phyloP scores from a whole-genome alignment of 352 stramenopile species.

The Phytopythium vexans region DNA sequence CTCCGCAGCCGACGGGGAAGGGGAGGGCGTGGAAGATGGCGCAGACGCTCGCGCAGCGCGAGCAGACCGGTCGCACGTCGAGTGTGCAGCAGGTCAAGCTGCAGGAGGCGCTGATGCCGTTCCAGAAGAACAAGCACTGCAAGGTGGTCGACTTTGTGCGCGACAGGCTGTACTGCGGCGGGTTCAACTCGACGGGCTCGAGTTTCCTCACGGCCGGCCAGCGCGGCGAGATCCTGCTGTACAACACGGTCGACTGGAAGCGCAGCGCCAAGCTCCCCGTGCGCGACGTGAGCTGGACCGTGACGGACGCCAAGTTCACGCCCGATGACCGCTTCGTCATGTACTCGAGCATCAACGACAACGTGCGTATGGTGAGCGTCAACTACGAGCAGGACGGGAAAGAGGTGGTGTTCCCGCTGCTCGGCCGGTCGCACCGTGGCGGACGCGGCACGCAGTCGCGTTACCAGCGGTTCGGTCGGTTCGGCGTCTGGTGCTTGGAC shows the following conservation, averaged over 20 bases:
- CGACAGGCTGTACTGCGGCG: constrained; percentile 77
- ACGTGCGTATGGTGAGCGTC: constrained; percentile 75
- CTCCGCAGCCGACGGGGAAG: constrained; percentile 4
- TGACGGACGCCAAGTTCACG: constrained; percentile 83
- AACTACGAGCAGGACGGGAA: constrained; percentile 50
- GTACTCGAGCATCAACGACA: constrained; percentile 82
- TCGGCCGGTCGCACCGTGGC: constrained; percentile 22
- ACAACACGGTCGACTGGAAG: constrained; percentile 72
- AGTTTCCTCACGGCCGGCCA: constrained; percentile 74
- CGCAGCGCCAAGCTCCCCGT: constrained; percentile 44
- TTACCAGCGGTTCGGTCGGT: constrained; percentile 31
- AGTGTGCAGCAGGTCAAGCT: constrained; percentile 64
- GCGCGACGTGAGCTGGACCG: constrained; percentile 77
- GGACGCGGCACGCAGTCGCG: constrained; percentile 9
- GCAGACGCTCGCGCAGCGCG: constrained; percentile 59
- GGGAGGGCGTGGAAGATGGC: constrained; percentile 29
- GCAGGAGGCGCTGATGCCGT: constrained; percentile 80
- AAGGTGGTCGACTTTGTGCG: constrained; percentile 62
- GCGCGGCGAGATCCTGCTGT: constrained; percentile 61
- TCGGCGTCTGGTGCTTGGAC: constrained; percentile 79
- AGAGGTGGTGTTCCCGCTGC: constrained; percentile 47
- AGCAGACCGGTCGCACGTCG: constrained; percentile 59
- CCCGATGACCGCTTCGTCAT: constrained; percentile 65
- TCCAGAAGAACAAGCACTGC: constrained; percentile 77
- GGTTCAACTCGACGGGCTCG: constrained; percentile 67